These are phyloP conservation scores for Draba incana DNA, from an alignment of 345 rosid species.

Conservation along the genomic window DNA sequence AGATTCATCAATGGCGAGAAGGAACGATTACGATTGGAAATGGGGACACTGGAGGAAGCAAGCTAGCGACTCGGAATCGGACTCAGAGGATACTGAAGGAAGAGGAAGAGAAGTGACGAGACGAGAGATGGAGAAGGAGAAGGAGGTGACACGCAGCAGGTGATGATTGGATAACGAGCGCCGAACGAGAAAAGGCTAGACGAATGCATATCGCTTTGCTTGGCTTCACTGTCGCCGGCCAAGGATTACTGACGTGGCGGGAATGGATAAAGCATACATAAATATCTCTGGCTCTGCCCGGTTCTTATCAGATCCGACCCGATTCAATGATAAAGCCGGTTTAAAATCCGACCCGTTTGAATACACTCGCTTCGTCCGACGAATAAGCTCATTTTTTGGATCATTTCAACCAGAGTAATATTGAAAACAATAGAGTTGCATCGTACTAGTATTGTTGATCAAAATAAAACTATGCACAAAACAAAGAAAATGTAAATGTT, in stretches of 20 bases:
- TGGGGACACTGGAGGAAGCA: constrained; percentile 85
- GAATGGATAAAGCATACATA: constrained; percentile 48
- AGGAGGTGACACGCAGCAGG: constrained; percentile 58
- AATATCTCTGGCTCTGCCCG: constrained; percentile 7
- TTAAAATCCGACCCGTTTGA: not conserved
- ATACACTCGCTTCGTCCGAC: too few species aligned
- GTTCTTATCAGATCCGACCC: constrained; percentile 18
- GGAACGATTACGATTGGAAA: constrained; percentile 64
- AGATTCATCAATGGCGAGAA: not conserved
- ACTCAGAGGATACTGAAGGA: constrained; percentile 30
- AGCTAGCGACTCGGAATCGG: constrained; percentile 42
- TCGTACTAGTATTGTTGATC: not conserved
- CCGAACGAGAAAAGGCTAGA: constrained; percentile 50
- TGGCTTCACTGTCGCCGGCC: constrained; percentile 25
- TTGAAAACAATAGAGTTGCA: not conserved
- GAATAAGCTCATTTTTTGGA: too few species aligned
- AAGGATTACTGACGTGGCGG: constrained; percentile 43
- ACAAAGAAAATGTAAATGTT: constrained; percentile 5
- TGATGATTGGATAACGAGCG: constrained; percentile 48
- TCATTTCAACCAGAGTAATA: too few species aligned
- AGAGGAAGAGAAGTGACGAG: constrained; percentile 29
- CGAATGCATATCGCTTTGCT: constrained; percentile 46
- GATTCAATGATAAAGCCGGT: not conserved
- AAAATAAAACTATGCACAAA: constrained; percentile 11
- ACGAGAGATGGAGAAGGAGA: constrained; percentile 21